These are phyloP conservation scores for Pyrus pyrifolia DNA, from an alignment of 306 rosid species.

Conservation along the genomic window DNA sequence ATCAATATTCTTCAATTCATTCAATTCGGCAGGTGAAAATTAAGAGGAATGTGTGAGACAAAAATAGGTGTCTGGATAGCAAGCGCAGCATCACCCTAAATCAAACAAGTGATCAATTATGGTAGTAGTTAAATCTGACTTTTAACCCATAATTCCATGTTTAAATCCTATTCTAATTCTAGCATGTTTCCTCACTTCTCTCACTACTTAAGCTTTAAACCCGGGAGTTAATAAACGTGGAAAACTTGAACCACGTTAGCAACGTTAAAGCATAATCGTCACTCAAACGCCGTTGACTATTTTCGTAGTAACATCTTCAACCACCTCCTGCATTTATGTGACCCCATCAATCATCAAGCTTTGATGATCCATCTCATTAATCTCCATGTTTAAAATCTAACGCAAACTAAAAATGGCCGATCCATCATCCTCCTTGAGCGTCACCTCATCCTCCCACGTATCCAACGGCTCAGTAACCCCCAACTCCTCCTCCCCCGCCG, in stretches of 20 bases:
- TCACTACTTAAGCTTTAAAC: too few species aligned
- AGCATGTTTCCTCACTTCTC: background rate
- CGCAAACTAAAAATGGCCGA: slow-evolving; percentile 52
- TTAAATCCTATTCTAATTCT: too few species aligned
- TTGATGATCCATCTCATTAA: background rate
- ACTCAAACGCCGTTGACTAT: background rate
- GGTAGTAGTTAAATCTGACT: too few species aligned
- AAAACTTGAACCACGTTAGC: background rate
- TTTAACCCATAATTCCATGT: too few species aligned
- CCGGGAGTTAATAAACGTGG: background rate
- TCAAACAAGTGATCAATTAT: too few species aligned
- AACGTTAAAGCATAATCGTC: background rate
- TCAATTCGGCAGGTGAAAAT: fast-evolving
- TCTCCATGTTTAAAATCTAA: background rate
- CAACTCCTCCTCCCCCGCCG: slow-evolving; percentile 36
- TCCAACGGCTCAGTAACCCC: slow-evolving; percentile 59
- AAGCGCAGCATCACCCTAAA: too few species aligned
- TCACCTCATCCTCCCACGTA: slow-evolving; percentile 61
- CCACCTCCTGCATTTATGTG: background rate
- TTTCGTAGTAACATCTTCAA: background rate
- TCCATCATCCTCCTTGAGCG: slow-evolving; percentile 83
- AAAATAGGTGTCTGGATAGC: too few species aligned
- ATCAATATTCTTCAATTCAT: too few species aligned
- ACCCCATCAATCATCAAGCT: background rate
- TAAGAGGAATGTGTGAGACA: too few species aligned